Base-by-base conservation (phyloP, 192 early-diverging fungal genomes). In the Coemansia sp. region DNA sequence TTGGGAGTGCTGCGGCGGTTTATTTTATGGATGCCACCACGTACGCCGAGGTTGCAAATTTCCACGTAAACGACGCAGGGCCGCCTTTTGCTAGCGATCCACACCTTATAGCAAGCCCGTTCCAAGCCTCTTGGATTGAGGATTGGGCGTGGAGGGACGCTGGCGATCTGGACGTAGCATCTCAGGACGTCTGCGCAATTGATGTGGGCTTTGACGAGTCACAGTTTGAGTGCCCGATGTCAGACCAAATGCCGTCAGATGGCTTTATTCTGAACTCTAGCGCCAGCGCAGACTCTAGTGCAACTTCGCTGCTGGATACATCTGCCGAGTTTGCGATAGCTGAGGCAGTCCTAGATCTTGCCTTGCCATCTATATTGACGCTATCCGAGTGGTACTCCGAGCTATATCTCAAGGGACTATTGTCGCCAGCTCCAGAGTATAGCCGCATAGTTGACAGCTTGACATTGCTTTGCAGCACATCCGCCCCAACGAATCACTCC, bases 121-220 rank as follows among this genome's bases (percentile, higher is more conserved):
- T 82, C 32, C 34, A 45, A 8, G 38, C 67, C 1, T 37, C 68
- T 0, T 82, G 80, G 80, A 67, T 82, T 0, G 80, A 82, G 62
- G 25, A 38, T 45, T 82, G 80, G 80, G 58, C 44, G 19, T 48
- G 39, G 53, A 59, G 19, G 50, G 12, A n/a, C 23, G 11, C 61
- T 0, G 41, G 37, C 32, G 65, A 58, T 5, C 58, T 78, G 29
- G 29, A 39, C 46, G 39, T 77, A 15, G 44, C 46, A 3, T 64
- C 69, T 4, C 25, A 1, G 0, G 73, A 75, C 11, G 2, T 12
- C 1, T 68, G 72, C 39, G 37, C 44, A 4, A n/a, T 83, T 10
- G 69, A 72, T 50, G 73, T 78, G 34, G 14, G 32, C 2, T 70
- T 72, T 55, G 67, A 78, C 17, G 31, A 50, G 25, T 60, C 64